These are phyloP conservation scores for Gastrolobium villosum DNA, from an alignment of 306 rosid species.

Conservation along the genomic window DNA sequence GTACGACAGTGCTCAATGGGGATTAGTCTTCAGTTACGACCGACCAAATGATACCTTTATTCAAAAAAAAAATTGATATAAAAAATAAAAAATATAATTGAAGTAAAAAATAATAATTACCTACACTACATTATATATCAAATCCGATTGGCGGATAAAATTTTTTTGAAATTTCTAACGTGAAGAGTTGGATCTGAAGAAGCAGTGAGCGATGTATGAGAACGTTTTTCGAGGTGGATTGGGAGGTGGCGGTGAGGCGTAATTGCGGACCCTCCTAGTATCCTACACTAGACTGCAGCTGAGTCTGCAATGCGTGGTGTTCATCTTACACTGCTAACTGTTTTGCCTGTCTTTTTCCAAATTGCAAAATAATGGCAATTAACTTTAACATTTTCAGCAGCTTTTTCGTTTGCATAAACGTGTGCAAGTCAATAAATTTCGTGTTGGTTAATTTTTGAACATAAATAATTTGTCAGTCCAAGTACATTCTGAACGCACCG, in stretches of 20 bases:
- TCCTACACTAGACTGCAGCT: background rate
- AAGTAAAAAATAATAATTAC: too few species aligned
- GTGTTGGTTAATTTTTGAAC: background rate
- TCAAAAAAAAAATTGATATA: too few species aligned
- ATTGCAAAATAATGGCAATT: conserved; percentile 48
- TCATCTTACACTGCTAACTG: conserved; percentile 32
- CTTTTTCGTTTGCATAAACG: conserved; percentile 56
- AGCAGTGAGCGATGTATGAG: conserved; percentile 42
- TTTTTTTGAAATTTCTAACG: too few species aligned
- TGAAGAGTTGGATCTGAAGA: conserved; percentile 37
- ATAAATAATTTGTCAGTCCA: conserved; percentile 34
- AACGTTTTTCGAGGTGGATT: conserved; percentile 67
- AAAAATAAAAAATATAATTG: too few species aligned
- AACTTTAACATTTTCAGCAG: conserved; percentile 45
- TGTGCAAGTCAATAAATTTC: conserved; percentile 49
- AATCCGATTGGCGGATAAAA: too few species aligned
- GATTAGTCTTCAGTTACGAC: too few species aligned
- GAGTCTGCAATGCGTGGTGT: conserved; percentile 11
- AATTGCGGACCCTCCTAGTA: conserved; percentile 42
- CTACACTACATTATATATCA: too few species aligned
- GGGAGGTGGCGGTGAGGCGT: conserved; percentile 60
- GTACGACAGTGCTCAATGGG: too few species aligned
- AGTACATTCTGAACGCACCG: conserved; percentile 37
- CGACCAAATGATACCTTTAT: too few species aligned
- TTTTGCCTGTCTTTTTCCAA: conserved; percentile 32